A percentile compares a stretch with the other conserved stretches of the same genome.
phyloP scores from a whole-genome alignment of 768 basidiomycete genomes.

The Tephrocybe rancida region DNA sequence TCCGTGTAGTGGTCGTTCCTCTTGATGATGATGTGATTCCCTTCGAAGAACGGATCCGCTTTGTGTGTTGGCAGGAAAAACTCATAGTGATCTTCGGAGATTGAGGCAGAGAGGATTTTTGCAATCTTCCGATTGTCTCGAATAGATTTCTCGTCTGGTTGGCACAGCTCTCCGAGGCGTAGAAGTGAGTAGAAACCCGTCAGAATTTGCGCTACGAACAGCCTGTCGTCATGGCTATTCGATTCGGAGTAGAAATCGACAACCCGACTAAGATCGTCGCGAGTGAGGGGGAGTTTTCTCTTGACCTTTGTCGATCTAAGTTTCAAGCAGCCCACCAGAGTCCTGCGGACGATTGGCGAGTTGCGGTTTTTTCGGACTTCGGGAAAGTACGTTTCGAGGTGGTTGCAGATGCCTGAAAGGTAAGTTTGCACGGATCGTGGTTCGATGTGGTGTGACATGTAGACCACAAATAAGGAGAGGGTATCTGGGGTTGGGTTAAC shows the following conservation, averaged over 20 bases:
- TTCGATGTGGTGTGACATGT: constrained; percentile 37
- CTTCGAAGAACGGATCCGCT: constrained; percentile 22
- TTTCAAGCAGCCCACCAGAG: constrained; percentile 22
- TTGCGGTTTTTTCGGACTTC: constrained; percentile 18
- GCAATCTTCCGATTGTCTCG: too few species aligned
- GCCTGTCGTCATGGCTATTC: neutral
- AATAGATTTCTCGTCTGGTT: neutral
- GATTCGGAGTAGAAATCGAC: neutral
- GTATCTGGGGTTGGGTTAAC: constrained; percentile 25
- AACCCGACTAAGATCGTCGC: too few species aligned
- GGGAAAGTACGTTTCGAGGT: constrained; percentile 33
- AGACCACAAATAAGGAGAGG: constrained; percentile 34
- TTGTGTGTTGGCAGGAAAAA: constrained; percentile 20
- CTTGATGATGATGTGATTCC: constrained; percentile 18
- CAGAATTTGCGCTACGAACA: constrained; percentile 30
- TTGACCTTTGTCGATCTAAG: too few species aligned
- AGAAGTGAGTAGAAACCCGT: constrained; percentile 27
- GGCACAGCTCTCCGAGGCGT: constrained; percentile 26
- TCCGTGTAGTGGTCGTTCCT: neutral
- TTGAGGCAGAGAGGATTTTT: too few species aligned
- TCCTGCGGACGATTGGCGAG: constrained; percentile 23
- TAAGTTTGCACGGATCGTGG: constrained; percentile 35
- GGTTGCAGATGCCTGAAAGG: constrained; percentile 37
- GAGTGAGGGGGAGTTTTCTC: too few species aligned
- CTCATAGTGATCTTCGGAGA: neutral